Evolutionary conservation across 1,284 basidiomycete species (phyloP), one percentile per base, ranked within the genome.

Genomic region (Golubevia pallescens): DNA sequence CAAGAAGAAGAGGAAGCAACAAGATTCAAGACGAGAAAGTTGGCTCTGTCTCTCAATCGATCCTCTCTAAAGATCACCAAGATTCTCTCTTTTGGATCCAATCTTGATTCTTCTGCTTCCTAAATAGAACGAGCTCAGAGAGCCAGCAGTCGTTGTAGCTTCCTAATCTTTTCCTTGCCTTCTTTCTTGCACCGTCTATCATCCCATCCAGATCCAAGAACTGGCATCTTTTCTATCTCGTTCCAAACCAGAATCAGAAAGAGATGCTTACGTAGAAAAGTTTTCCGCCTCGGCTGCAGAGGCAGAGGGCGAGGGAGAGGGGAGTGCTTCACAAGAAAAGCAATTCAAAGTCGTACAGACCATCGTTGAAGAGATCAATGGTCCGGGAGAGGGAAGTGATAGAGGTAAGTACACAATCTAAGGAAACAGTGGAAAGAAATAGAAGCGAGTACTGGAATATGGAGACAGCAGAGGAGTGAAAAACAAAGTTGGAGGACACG

Each of bases 141-240:
- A 38, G 34, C 34, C 34, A 38, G 34, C 34, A 38, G 34, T 7
- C 24, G 6, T 56, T 28, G 54, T 56, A 5, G 6, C 10, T 56
- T 28, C 54, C 13, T 13, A 56, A 21, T 56, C 54, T 28, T 38
- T 54, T 3, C 52, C 19, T 54, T 14, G 8, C 8, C 13, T 20
- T 19, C 63, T 24, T 19, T 38, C 13, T 53, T 14, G n/a, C n/a
- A n/a, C n/a, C n/a, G n/a, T n/a, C n/a, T n/a, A n/a, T n/a, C n/a
- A n/a, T n/a, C n/a, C n/a, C n/a, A n/a, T n/a, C n/a, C 59, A 70
- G 68, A 63, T 79, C 19, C 65, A 74, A 57, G 81, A 84, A 61
- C 62, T 71, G 5, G 73, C 72, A 1, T 67, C 78, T 16, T 71
- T 83, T 61, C 66, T 83, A 54, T 78, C 80, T 21, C 75, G 80